A percentile compares a stretch with the other conserved stretches of the same genome.
Evolutionary conservation across 768 basidiomycete genomes (phyloP).

Genomic region (Cystobasidium tubakii): DNA sequence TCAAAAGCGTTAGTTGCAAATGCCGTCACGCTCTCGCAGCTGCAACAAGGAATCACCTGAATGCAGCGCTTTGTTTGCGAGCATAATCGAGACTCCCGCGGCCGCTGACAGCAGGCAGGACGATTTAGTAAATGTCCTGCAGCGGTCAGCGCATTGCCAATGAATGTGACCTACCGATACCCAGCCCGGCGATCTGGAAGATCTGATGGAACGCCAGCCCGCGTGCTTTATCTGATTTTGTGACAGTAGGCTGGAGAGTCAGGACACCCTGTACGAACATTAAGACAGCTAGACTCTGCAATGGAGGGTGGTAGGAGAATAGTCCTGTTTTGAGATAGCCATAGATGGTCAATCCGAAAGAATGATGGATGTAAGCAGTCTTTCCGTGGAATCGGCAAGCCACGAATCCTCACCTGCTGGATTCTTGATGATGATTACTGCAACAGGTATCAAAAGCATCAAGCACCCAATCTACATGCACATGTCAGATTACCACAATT

Average conservation of each 20-base stretch:
- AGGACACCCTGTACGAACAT: slow-evolving; percentile 42
- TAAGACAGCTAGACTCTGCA: slow-evolving; percentile 39
- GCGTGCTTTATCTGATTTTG: slow-evolving; percentile 34
- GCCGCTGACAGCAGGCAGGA: slow-evolving; percentile 22
- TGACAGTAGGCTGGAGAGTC: slow-evolving; percentile 41
- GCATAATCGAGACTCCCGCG: slow-evolving; percentile 37
- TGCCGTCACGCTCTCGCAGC: too few species aligned
- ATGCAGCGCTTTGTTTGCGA: slow-evolving; percentile 42
- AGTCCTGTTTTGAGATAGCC: slow-evolving; percentile 33
- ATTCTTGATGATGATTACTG: slow-evolving; percentile 12
- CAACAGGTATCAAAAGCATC: neutral
- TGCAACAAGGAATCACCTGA: too few species aligned
- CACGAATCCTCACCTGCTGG: slow-evolving; percentile 9
- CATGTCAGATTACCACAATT: neutral
- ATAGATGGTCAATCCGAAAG: too few species aligned
- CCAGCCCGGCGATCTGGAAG: slow-evolving; percentile 38
- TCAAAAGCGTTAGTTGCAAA: too few species aligned
- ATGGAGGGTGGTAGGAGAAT: slow-evolving; percentile 42
- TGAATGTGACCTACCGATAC: slow-evolving; percentile 10
- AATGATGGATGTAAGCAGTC: too few species aligned
- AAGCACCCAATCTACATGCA: slow-evolving; percentile 16
- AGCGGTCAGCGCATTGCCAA: too few species aligned
- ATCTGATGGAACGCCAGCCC: slow-evolving; percentile 40
- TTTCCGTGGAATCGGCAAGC: too few species aligned
- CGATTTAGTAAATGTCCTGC: too few species aligned